Conservation (phyloP, 2,329 filamentous ascomycete genomes). For the Colletotrichum sp. region DNA sequence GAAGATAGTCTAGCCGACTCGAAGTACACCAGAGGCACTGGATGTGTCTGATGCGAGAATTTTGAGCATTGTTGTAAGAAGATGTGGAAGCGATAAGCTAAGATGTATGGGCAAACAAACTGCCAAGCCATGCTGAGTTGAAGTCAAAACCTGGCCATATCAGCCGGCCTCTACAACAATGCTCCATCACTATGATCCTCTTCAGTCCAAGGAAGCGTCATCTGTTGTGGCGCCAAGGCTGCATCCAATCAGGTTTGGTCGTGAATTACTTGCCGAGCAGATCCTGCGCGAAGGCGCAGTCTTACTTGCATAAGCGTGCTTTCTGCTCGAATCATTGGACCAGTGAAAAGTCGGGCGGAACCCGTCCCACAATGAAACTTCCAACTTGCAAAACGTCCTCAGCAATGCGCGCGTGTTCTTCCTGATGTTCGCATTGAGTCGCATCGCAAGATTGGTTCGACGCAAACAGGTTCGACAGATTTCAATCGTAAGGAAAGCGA, state of each 20-base stretch:
- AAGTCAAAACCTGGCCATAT: neutral
- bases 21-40: no score
- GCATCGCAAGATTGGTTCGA: neutral
- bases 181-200: neutral
- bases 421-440: neutral
- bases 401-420: neutral
- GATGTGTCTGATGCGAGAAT: no score
- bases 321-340: neutral
- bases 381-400: neutral
- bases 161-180: neutral
- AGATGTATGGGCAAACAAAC: neutral
- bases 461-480: rapidly evolving
- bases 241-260: neutral
- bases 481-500: neutral
- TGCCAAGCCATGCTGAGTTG: neutral
- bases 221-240: no score
- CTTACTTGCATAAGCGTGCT: neutral
- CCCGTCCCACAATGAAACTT: neutral
- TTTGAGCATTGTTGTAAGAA: no score
- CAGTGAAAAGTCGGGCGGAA: neutral
- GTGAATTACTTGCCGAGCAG: neutral
- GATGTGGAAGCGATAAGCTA: neutral
- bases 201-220: neutral
- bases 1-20: no score
- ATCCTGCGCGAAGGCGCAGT: neutral